These are phyloP conservation scores for Starmerella asiatica DNA, from an alignment of 805 yeast genomes.

Conservation along the genomic window DNA sequence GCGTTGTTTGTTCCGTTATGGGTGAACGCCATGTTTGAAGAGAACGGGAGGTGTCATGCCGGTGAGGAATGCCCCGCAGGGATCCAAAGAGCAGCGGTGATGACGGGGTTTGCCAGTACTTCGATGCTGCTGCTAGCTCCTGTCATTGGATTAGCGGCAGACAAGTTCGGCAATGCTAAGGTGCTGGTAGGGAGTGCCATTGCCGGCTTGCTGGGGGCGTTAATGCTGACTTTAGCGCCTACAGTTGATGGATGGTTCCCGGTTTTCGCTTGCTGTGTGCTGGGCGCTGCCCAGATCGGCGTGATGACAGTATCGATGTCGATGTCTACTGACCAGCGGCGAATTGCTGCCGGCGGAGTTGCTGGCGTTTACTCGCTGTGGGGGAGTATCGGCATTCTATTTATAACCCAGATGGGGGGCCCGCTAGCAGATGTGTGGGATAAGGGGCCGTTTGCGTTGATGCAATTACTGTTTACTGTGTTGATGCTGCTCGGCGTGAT, in stretches of 20 bases:
- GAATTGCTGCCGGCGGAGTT: conserved; percentile 44
- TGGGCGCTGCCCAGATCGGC: conserved; percentile 53
- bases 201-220: conserved; percentile 18
- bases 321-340: conserved; percentile 36
- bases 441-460: conserved; percentile 45
- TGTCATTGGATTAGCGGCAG: conserved; percentile 46
- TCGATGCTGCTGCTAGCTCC: conserved; percentile 50
- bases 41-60: conserved; percentile 37
- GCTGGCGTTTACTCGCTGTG: conserved; percentile 56
- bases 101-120: conserved; percentile 54
- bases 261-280: conserved; percentile 31
- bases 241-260: conserved; percentile 30
- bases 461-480: conserved; percentile 32
- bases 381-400: conserved; percentile 55
- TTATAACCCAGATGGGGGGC: conserved; percentile 52
- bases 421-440: conserved; percentile 42
- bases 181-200: conserved; percentile 24
- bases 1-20: conserved; percentile 51
- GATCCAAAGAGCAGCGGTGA: conserved; percentile 49
- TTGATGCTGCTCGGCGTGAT: no score
- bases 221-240: conserved; percentile 19
- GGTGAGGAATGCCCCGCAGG: conserved; percentile 42
- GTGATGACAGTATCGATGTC: conserved; percentile 52
- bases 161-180: conserved; percentile 31
- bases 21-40: conserved; percentile 43